Conservation (phyloP, 495 filamentous ascomycete genomes). For the Xeromyces bisporus region DNA sequence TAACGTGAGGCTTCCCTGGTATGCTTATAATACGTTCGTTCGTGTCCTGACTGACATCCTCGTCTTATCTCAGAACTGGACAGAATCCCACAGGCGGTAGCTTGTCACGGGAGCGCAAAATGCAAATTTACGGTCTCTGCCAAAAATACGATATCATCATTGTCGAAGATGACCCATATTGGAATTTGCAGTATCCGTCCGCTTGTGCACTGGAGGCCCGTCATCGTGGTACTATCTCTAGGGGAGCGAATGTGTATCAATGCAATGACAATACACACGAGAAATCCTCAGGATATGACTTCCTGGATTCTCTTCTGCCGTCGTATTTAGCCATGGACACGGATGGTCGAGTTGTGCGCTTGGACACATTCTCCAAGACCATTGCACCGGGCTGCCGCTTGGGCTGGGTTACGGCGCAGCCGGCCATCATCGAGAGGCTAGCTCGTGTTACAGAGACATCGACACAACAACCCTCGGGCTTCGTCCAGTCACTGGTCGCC, state of each 20-base stretch:
- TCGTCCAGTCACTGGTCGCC: constrained; percentile 68
- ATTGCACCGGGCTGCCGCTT: constrained; percentile 58
- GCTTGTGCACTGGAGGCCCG: constrained; percentile 25
- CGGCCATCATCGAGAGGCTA: constrained; percentile 55
- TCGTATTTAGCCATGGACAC: constrained; percentile 60
- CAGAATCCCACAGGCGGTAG: constrained; percentile 80
- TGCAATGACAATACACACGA: constrained; percentile 28
- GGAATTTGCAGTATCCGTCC: constrained; percentile 80
- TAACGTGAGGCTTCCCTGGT: constrained; percentile 72
- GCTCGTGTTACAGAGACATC: constrained; percentile 53
- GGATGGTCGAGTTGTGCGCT: constrained; percentile 72
- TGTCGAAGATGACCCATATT: constrained; percentile 91
- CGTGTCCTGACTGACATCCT: too few relatives aligned
- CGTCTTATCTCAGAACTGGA: constrained; percentile 41
- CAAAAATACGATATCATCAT: constrained; percentile 79
- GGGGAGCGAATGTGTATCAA: constrained; percentile 5
- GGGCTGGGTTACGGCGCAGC: constrained; percentile 72
- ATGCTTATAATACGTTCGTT: too few relatives aligned
- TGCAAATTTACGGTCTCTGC: constrained; percentile 66
- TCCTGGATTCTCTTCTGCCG: constrained; percentile 71
- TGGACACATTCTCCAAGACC: constrained; percentile 74
- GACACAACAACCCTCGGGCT: constrained; percentile 74
- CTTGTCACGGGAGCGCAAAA: constrained; percentile 50
- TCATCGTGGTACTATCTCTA: constrained; percentile 13
- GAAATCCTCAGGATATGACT: constrained; percentile 53